Percentiles rank a stretch among this genome's conserved stretches.
phyloP scores from a whole-genome alignment of 345 rosid genomes.

The Euphorbia tirucalli region DNA sequence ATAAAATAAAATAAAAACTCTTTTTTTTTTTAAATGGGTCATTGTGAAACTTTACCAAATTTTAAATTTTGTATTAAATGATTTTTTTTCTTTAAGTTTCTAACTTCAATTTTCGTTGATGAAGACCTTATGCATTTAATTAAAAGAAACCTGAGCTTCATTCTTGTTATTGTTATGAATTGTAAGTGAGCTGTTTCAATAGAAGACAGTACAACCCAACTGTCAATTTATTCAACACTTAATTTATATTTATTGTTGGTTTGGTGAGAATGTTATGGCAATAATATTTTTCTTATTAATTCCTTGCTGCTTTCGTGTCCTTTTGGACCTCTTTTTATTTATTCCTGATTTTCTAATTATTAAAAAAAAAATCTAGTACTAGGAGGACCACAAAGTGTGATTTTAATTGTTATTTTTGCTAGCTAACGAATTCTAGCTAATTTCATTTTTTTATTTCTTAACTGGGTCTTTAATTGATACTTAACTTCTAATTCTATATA shows the following conservation, averaged over 20 bases:
- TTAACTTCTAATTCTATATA: too few relatives aligned
- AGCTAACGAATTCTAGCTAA: background rate
- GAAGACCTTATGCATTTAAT: too few relatives aligned
- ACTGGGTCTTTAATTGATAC: background rate
- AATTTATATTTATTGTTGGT: conserved; percentile 16
- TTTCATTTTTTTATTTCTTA: background rate
- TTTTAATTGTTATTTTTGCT: background rate
- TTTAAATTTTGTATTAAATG: too few relatives aligned
- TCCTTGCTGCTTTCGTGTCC: background rate
- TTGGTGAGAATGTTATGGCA: conserved; percentile 30
- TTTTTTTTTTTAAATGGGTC: too few relatives aligned
- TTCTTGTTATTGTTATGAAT: too few relatives aligned
- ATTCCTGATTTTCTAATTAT: background rate
- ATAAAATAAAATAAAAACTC: too few relatives aligned
- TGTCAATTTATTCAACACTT: background rate
- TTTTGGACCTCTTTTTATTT: background rate
- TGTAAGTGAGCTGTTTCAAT: conserved; percentile 9
- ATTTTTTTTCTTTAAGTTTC: too few relatives aligned
- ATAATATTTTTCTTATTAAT: conserved; percentile 1
- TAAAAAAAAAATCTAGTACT: background rate
- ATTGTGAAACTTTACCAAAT: too few relatives aligned
- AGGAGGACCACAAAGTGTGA: conserved; percentile 2
- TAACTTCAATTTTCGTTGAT: too few relatives aligned
- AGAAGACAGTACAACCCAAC: background rate
- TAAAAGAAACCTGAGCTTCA: too few relatives aligned